Evolutionary conservation across 805 yeast species (phyloP), one percentile per base, ranked within the genome.

Genomic region (Hemisphaericaspora nanyangensis): DNA sequence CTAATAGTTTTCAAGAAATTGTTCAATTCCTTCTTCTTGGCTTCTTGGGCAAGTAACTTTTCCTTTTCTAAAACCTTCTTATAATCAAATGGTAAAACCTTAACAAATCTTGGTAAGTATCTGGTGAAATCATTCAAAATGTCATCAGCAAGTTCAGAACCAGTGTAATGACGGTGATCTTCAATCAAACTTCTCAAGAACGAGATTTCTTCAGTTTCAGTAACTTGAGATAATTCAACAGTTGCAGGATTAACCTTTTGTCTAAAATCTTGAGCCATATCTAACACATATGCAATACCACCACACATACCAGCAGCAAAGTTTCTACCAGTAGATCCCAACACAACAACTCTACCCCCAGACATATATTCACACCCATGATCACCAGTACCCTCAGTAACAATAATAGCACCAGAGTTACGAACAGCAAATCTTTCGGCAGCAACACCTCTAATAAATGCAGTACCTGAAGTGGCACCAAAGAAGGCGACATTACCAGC

Each of bases 351-450:
- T 55, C 98, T 80, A 61, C 99, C 99, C 63, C 99, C 98, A 52
- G 98, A 90, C 99, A 91, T 91, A 70, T 91, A 91, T 69, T 91
- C 99, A 70, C 97, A 91, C 37, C 99, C 99, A 63, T 91, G 97
- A 63, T 91, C 96, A 71, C 99, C 99, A 48, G 86, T 82, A 58
- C 96, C 96, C 67, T 91, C 99, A 49, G 88, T 89, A 46, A 93
- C 97, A 48, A 95, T 93, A 40, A 84, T 84, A 31, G 98, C 98
- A 65, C 99, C 99, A 22, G 98, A 93, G 77, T 91, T 91, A 73
- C 99, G 85, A 43, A 91, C 99, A 15, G 95, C 96, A 63, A 91
- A 91, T 65, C 99, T 82, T 73, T 91, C 99, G 48, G 99, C 98
- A 29, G 96, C 98, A 63, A 90, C 80, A 76, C 99, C 99, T 50